A percentile compares a stretch with the other conserved stretches of the same genome.
Conservation (phyloP, 768 basidiomycete species). For the Psilocybe tampanensis region DNA sequence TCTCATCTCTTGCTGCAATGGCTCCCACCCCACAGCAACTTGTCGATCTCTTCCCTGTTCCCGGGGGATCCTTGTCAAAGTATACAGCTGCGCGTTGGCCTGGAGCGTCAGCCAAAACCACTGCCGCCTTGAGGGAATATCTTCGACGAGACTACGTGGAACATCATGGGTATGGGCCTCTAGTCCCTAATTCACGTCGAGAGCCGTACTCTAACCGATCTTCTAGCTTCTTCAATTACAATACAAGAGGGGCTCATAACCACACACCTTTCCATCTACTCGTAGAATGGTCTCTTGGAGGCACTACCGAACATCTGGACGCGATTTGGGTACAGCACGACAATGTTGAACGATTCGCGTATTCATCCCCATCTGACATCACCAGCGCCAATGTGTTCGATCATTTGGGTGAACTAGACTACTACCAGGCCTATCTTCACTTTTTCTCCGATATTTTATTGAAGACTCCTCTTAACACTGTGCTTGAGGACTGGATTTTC, state of each 20-base stretch:
- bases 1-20: neutral
- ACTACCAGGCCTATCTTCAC: conserved; percentile 13
- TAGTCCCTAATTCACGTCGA: too few species aligned
- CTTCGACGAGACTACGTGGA: conserved; percentile 9
- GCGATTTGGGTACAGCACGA: conserved; percentile 7
- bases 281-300: conserved; percentile 14
- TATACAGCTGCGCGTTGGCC: conserved; percentile 10
- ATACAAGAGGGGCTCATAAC: conserved; percentile 1
- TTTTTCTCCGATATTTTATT: conserved; percentile 11
- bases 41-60: conserved; percentile 1
- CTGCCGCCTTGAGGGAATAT: conserved; percentile 2
- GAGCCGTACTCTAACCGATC: too few species aligned
- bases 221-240: neutral
- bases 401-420: conserved; percentile 12
- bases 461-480: conserved; percentile 1
- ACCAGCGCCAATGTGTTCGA: conserved; percentile 1
- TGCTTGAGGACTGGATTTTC: conserved; percentile 14
- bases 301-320: neutral
- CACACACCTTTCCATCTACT: conserved; percentile 12
- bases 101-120: conserved; percentile 8
- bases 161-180: conserved; percentile 12
- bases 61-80: conserved; percentile 1
- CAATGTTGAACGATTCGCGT: conserved; percentile 5
- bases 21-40: neutral
- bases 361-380: conserved; percentile 8